Base-by-base conservation (phyloP, 1,139 yeast species). In the Petasospora fabianii region DNA sequence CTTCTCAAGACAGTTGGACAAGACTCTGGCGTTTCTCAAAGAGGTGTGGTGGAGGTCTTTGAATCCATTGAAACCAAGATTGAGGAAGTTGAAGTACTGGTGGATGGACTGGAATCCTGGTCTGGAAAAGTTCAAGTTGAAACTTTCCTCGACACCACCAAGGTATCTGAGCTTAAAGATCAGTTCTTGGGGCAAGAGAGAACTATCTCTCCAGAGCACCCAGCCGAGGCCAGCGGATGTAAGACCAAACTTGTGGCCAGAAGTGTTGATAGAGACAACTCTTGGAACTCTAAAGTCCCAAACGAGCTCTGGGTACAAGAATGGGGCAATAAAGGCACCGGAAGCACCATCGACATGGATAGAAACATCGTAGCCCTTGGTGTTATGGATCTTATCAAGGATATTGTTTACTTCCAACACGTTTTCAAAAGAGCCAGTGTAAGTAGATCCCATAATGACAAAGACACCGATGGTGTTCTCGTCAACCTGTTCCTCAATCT, bases 291-390 rank as follows among this genome's bases (percentile, higher is more conserved):
- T 66, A 64, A 88, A 88, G 61, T 87, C 96, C 96, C 96, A 88
- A 48, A 71, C 71, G 50, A 81, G 68, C 22, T 79, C 73, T 6
- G 95, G 95, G 59, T 72, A 82, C 21, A 79, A 63, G 56, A 88
- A 84, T 15, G 97, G 96, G 2, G 95, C 95, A 27, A 86, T 76
- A 58, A 88, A 78, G 1, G 84, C 97, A 42, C 97, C 97, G 32
- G 88, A 77, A 2, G 97, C 97, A 49, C 94, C 97, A 61, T 88
- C 97, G 28, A 88, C 94, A 58, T 88, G 97, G 56, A 88, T 87
- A 41, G 94, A 87, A 38, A 85, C 65, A 53, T 74, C 75, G 46
- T 68, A 51, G 3, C 95, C 95, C 6, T 73, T 79, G 57, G 84
- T 83, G 46, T 68, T 61, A 59, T 88, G 80, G 49, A 77, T 73